These are phyloP conservation scores for Diaporthe vaccinii DNA, from an alignment of 2,329 filamentous ascomycete genomes.

Conservation along the genomic window DNA sequence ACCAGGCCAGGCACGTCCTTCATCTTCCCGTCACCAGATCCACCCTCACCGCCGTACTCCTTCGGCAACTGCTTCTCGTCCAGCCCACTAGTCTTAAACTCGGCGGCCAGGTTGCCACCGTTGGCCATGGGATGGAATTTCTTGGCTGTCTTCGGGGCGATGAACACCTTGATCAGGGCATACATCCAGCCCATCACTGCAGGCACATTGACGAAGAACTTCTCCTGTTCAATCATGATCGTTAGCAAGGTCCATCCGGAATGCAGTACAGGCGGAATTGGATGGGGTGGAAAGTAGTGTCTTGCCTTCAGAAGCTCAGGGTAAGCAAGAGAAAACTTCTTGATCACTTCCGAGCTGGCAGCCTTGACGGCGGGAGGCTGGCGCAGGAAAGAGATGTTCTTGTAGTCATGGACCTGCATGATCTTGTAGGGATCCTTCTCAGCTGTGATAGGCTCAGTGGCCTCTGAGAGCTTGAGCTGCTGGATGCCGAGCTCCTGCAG, in stretches of 20 bases:
- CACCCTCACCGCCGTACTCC: conserved; percentile 83
- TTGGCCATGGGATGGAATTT: conserved; percentile 85
- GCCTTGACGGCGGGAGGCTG: conserved; percentile 82
- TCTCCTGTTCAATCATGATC: conserved; percentile 61
- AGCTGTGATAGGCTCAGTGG: conserved; percentile 79
- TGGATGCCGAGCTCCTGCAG: conserved; percentile 80
- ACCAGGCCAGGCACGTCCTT: conserved; percentile 38
- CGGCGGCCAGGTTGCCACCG: conserved; percentile 75
- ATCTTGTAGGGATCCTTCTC: conserved; percentile 89
- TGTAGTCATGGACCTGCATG: conserved; percentile 94
- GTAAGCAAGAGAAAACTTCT: conserved; percentile 84
- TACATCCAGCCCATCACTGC: conserved; percentile 92
- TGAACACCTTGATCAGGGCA: conserved; percentile 79
- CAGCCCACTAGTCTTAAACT: conserved; percentile 70
- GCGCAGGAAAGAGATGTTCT: conserved; percentile 87
- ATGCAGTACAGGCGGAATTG: neutral
- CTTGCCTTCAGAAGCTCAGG: conserved; percentile 82
- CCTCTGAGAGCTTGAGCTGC: conserved; percentile 77
- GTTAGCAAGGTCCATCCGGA: neutral
- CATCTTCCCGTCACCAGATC: conserved; percentile 39
- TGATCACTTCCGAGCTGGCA: conserved; percentile 84
- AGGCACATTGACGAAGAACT: conserved; percentile 97
- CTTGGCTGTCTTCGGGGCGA: conserved; percentile 79
- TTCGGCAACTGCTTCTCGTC: conserved; percentile 74
- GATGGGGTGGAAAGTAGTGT: neutral